phyloP scores from a whole-genome alignment of 345 rosid species.

The Zanthoxylum bungeanum region DNA sequence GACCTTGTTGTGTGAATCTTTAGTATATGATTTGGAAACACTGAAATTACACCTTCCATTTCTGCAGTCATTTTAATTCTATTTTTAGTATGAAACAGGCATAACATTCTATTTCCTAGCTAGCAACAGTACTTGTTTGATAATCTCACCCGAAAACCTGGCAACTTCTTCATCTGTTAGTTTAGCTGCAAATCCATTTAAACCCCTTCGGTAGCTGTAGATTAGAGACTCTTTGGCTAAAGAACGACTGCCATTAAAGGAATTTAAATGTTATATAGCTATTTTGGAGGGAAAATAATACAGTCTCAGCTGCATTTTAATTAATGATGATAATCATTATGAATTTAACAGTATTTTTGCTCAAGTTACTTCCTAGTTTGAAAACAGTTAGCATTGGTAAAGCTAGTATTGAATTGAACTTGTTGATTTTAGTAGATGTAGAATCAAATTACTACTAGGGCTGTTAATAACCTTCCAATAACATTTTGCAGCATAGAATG shows the following conservation, averaged over 20 bases:
- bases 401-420: neutral
- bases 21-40: slow-evolving; percentile 28
- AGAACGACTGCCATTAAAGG: slow-evolving; percentile 20
- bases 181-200: slow-evolving; percentile 46
- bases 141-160: slow-evolving; percentile 28
- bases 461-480: slow-evolving; percentile 29
- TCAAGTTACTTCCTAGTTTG: neutral
- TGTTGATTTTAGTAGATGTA: neutral
- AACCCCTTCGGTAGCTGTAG: slow-evolving; percentile 37
- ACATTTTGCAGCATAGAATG: slow-evolving; percentile 34
- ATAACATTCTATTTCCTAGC: too few relatives aligned
- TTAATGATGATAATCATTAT: neutral
- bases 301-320: neutral
- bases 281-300: neutral
- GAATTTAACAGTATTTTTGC: neutral
- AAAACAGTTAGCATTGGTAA: neutral
- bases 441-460: neutral
- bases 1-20: slow-evolving; percentile 36
- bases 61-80: slow-evolving; percentile 17
- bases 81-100: neutral
- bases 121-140: neutral
- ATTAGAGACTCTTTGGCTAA: slow-evolving; percentile 29
- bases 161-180: slow-evolving; percentile 35
- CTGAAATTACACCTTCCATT: slow-evolving; percentile 37
- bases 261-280: neutral